phyloP scores from a whole-genome alignment of 768 basidiomycete species.

The Termitomyces sp. region DNA sequence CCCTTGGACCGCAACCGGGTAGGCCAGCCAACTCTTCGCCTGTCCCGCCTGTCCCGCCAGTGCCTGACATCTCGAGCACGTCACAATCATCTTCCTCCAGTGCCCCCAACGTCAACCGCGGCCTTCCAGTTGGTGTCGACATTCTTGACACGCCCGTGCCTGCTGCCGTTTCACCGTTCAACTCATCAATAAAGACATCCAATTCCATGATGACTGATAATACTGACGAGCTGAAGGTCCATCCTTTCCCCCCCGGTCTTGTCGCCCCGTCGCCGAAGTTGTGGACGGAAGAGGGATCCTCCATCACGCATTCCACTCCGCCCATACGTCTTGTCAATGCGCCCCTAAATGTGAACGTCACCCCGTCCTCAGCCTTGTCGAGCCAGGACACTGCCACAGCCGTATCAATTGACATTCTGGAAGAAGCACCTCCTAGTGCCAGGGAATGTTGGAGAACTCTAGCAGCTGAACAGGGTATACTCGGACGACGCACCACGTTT shows the following conservation, averaged over 20 bases:
- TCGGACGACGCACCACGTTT: conserved; percentile 40
- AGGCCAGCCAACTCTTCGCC: conserved; percentile 4
- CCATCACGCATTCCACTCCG: conserved; percentile 7
- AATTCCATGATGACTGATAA: conserved; percentile 23
- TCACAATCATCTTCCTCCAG: conserved; percentile 5
- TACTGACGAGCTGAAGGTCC: conserved; percentile 21
- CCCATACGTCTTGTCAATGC: background rate
- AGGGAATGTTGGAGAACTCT: conserved; percentile 57
- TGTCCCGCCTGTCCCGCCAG: conserved; percentile 3
- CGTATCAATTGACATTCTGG: conserved; percentile 54
- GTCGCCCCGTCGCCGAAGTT: conserved; percentile 21
- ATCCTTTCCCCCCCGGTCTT: conserved; percentile 32
- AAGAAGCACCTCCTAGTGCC: conserved; percentile 63
- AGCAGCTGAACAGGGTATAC: conserved; percentile 27
- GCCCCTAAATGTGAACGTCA: background rate
- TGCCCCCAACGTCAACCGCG: conserved; percentile 6
- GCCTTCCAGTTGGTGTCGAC: conserved; percentile 26
- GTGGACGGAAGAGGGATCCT: conserved; percentile 22
- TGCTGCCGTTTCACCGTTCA: conserved; percentile 46
- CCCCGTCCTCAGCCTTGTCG: conserved; percentile 8
- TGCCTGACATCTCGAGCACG: conserved; percentile 1
- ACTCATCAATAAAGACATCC: conserved; percentile 17
- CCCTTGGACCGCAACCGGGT: background rate
- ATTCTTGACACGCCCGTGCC: conserved; percentile 56
- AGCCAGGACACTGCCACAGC: conserved; percentile 23